Evolutionary conservation across 2,329 filamentous ascomycete species (phyloP).

Genomic region (Ophiostoma himal-ulmi): DNA sequence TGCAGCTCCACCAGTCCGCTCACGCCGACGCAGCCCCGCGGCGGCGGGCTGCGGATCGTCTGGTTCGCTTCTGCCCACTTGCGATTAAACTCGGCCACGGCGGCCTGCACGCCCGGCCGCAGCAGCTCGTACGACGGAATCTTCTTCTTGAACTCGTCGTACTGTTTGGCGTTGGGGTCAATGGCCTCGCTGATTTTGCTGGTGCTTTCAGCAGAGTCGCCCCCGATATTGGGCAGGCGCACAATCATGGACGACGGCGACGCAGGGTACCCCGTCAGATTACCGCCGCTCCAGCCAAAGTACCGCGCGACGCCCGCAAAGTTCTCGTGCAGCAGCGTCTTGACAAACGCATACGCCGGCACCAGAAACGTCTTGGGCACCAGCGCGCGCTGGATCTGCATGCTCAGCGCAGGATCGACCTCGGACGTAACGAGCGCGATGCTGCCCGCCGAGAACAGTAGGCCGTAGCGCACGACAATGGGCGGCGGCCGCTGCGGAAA

Average conservation of each 20-base stretch:
- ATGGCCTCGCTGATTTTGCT: not conserved
- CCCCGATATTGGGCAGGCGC: not conserved
- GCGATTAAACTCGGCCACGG: slow-evolving; percentile 34
- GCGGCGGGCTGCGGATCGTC: slow-evolving; percentile 39
- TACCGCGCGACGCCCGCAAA: slow-evolving; percentile 39
- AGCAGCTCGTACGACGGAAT: slow-evolving; percentile 24
- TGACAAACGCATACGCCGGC: slow-evolving; percentile 48
- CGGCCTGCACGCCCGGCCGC: slow-evolving; percentile 32
- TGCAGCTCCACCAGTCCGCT: slow-evolving; percentile 51
- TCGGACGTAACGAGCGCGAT: slow-evolving; percentile 22
- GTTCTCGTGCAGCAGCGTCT: slow-evolving; percentile 44
- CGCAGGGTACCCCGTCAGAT: slow-evolving; percentile 17
- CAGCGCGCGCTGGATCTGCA: slow-evolving; percentile 43
- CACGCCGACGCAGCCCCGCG: slow-evolving; percentile 47
- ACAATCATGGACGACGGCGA: slow-evolving; percentile 1
- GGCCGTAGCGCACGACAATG: slow-evolving; percentile 50
- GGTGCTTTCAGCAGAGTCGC: not conserved
- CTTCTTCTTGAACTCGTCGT: slow-evolving; percentile 5
- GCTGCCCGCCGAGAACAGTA: slow-evolving; percentile 21
- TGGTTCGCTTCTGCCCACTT: slow-evolving; percentile 45
- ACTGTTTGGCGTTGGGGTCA: slow-evolving; percentile 16
- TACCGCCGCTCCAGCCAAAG: slow-evolving; percentile 37
- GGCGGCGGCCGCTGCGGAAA: slow-evolving; percentile 56
- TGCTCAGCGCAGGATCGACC: slow-evolving; percentile 26
- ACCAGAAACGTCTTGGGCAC: slow-evolving; percentile 49